Evolutionary conservation across 2,329 filamentous ascomycete species (phyloP).

Genomic region (Fusarium nurragi): DNA sequence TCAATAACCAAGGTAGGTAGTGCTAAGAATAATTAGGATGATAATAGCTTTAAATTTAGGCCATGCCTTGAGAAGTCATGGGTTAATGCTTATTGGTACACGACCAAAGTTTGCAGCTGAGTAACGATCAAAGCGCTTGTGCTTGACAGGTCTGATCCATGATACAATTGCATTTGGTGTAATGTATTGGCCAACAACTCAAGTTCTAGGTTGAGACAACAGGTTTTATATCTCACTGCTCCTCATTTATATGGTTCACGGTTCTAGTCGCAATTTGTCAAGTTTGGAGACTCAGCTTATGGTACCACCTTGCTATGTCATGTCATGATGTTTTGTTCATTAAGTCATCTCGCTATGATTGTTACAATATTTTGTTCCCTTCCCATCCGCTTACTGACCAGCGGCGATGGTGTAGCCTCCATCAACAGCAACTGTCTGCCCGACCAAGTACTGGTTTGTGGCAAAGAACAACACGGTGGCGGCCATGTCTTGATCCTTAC

Average conservation of each 20-base stretch:
- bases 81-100: too few relatives aligned
- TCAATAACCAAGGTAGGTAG: neutral
- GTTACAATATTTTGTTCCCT: neutral
- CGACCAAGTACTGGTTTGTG: slow-evolving; percentile 56
- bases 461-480: slow-evolving; percentile 68
- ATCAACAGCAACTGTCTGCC: slow-evolving; percentile 56
- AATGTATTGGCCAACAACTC: slow-evolving; percentile 48
- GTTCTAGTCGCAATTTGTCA: too few relatives aligned
- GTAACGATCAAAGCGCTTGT: too few relatives aligned
- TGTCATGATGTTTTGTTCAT: slow-evolving; percentile 1
- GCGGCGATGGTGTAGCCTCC: slow-evolving; percentile 56
- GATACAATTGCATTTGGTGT: slow-evolving; percentile 36
- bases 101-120: too few relatives aligned
- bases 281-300: neutral
- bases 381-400: slow-evolving; percentile 29
- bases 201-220: slow-evolving; percentile 41
- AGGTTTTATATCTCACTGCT: too few relatives aligned
- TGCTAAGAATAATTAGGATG: too few relatives aligned
- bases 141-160: too few relatives aligned
- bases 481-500: slow-evolving; percentile 75
- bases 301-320: neutral
- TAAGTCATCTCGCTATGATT: slow-evolving; percentile 4
- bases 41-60: too few relatives aligned
- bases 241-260: too few relatives aligned
- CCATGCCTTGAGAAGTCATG: too few relatives aligned